phyloP scores from a whole-genome alignment of 139 green algal genomes.

The Micromonas pusilla region DNA sequence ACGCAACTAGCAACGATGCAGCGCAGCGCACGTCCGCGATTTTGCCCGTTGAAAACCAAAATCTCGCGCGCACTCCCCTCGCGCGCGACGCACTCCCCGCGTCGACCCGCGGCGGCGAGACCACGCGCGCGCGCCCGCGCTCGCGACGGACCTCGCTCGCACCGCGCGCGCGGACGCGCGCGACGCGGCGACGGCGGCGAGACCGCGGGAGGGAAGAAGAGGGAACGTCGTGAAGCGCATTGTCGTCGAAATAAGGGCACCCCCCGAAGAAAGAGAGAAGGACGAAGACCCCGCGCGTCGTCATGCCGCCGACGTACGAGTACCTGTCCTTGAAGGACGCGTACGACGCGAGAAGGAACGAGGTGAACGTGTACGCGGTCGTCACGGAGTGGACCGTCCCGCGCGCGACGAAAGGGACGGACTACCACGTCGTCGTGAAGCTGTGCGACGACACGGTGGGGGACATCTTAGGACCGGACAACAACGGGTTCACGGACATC shows the following conservation, averaged over 20 bases:
- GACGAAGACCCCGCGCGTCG: neutral
- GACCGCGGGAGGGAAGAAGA: no score
- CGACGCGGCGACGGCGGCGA: no score
- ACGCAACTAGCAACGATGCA: no score
- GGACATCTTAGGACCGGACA: neutral
- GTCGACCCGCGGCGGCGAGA: no score
- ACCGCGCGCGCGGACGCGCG: no score
- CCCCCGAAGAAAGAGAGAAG: neutral
- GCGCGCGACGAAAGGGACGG: neutral
- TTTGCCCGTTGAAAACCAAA: no score
- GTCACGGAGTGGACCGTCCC: neutral
- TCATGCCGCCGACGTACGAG: neutral
- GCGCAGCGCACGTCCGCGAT: no score
- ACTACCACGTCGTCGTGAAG: neutral
- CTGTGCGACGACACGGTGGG: neutral
- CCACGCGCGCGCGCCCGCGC: no score
- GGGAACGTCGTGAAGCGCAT: no score
- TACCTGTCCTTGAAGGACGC: neutral
- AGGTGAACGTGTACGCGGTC: slow-evolving; percentile 9
- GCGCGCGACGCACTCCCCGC: no score
- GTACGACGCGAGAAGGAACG: neutral
- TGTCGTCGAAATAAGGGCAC: neutral
- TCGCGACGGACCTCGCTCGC: no score
- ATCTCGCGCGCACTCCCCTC: no score
- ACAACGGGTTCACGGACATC: neutral